These are phyloP conservation scores for Dioscorea zingiberensis DNA, from an alignment of 106 monocot genomes.

Conservation along the genomic window DNA sequence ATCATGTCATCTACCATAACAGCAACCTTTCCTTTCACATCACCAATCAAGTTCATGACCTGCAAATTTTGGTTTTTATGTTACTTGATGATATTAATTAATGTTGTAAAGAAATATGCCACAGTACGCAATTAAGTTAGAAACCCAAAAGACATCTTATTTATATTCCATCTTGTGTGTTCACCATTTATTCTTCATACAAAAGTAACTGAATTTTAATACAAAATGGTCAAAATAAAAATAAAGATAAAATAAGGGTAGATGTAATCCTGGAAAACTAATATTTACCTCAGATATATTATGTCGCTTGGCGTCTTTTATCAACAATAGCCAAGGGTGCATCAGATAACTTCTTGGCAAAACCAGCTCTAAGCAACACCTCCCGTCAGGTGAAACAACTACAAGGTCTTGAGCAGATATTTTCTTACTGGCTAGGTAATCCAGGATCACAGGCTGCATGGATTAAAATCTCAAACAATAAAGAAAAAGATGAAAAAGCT, in stretches of 20 bases:
- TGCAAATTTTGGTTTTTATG: conserved; percentile 8
- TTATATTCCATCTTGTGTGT: background rate
- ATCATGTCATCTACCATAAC: conserved; percentile 95
- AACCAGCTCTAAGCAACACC: conserved; percentile 60
- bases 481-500: background rate
- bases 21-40: conserved; percentile 85
- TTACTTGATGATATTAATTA: no score
- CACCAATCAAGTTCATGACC: conserved; percentile 94
- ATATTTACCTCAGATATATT: conserved; percentile 44
- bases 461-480: background rate
- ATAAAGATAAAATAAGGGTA: background rate
- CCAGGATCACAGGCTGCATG: conserved; percentile 58
- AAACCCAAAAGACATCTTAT: background rate
- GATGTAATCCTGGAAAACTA: background rate
- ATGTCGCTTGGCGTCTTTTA: conserved; percentile 54
- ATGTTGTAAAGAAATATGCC: background rate
- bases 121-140: background rate
- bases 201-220: no score
- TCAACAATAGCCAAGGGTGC: conserved; percentile 65
- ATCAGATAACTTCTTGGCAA: conserved; percentile 69
- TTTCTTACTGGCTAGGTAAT: conserved; percentile 55
- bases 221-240: background rate
- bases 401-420: conserved; percentile 43
- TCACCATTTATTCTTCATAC: background rate
- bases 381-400: conserved; percentile 68